A percentile compares a stretch with the other conserved stretches of the same genome.
phyloP scores from a whole-genome alignment of 2,329 filamentous ascomycete species.

The Xylariaceae sp. region DNA sequence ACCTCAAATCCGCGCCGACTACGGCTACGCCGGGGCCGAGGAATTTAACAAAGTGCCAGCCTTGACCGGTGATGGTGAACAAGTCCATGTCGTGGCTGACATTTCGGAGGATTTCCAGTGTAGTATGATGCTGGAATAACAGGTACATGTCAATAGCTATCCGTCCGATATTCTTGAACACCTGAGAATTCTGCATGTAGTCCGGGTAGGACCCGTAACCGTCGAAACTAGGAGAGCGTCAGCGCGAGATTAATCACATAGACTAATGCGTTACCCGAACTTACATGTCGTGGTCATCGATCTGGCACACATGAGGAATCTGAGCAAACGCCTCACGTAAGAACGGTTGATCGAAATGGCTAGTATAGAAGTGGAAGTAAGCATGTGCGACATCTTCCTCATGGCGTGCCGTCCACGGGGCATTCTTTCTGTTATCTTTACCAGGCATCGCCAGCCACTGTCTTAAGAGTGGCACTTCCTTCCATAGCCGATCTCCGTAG shows the following conservation, averaged over 20 bases:
- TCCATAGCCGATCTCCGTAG: constrained; percentile 94
- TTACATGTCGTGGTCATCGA: constrained; percentile 98
- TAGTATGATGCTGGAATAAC: constrained; percentile 97
- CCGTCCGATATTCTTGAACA: constrained; percentile 97
- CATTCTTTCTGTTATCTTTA: constrained; percentile 88
- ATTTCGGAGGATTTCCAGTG: constrained; percentile 87
- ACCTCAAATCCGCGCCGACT: constrained; percentile 87
- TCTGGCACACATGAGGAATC: constrained; percentile 88
- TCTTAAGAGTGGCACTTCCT: constrained; percentile 88
- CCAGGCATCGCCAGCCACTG: constrained; percentile 95
- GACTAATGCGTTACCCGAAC: constrained; percentile 41
- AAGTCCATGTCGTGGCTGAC: constrained; percentile 86
- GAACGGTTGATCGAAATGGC: constrained; percentile 96
- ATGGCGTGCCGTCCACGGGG: constrained; percentile 89
- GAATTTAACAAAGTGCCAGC: constrained; percentile 98
- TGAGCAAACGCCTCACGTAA: constrained; percentile 94
- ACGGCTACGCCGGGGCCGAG: constrained; percentile 89
- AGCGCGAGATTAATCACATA: constrained; percentile 5
- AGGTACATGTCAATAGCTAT: constrained; percentile 98
- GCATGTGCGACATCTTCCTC: constrained; percentile 95
- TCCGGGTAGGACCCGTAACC: constrained; percentile 97
- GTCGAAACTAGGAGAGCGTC: constrained; percentile 69
- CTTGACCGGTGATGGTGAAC: constrained; percentile 95
- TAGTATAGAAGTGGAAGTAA: constrained; percentile 99
- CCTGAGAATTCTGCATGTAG: constrained; percentile 96